Percentiles rank a stretch among this genome's conserved stretches.
Conservation (phyloP, 2,329 filamentous ascomycete genomes). For the Alternaria infectoria region DNA sequence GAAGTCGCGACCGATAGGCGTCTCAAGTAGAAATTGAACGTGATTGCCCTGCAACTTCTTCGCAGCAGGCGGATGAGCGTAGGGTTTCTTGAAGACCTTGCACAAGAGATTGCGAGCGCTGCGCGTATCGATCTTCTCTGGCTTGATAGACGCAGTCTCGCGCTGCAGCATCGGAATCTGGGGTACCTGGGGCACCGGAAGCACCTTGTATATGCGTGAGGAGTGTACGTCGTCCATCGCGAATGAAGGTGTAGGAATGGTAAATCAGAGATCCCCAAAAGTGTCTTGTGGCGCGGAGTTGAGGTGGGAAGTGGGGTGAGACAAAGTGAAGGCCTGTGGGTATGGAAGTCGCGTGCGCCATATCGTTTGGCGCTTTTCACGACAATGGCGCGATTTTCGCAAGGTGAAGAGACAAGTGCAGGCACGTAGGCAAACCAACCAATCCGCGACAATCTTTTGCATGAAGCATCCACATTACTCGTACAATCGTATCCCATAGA, state of each 20-base stretch:
- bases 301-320: background rate
- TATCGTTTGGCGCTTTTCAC: background rate
- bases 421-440: background rate
- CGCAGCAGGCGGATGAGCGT: background rate
- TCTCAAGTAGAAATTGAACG: background rate
- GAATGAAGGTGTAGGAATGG: background rate
- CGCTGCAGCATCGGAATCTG: background rate
- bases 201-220: background rate
- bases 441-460: background rate
- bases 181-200: background rate
- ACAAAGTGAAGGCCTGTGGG: background rate
- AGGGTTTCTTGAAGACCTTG: conserved; percentile 5
- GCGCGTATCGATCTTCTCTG: background rate
- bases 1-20: conserved; percentile 17
- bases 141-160: background rate
- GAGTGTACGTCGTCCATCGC: background rate
- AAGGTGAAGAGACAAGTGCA: background rate
- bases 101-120: conserved; percentile 6
- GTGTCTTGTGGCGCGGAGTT: background rate
- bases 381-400: background rate
- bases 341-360: background rate
- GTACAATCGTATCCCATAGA: conserved; percentile 14
- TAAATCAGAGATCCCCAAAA: background rate
- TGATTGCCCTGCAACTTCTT: conserved; percentile 3
- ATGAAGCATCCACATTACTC: conserved; percentile 9